Evolutionary conservation across 2,329 filamentous ascomycete genomes (phyloP), one percentile per base, ranked within the genome.

Genomic region (Macrophomina tecta): DNA sequence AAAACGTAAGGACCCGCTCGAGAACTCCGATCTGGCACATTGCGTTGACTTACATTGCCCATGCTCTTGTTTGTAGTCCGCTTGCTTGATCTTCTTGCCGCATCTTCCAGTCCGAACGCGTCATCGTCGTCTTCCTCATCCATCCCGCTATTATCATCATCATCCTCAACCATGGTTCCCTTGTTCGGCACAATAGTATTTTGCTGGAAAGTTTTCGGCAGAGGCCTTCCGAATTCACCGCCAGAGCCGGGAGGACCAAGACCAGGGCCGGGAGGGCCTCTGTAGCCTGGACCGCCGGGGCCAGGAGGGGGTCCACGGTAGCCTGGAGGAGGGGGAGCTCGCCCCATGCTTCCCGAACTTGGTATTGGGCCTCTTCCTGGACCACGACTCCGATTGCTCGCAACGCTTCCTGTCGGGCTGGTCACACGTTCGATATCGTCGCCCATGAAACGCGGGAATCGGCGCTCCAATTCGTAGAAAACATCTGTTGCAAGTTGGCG

Each of bases 171-270:
- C 90, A 98, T 94, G 0, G 92, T 97, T 74, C 94, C 97, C 81
- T 98, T 99, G 76, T 97, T 98, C 0, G 95, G 95, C 38, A 98
- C 91, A 73, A 98, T 97, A 0, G 93, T 98, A 76, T 97, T 98
- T 76, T 91, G 94, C 76, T 97, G 94, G 71, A 97, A 93, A 45
- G 93, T 93, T 76, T 96, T 97, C 16, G 92, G 91, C 71, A 92
- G 87, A 4, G 94, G 94, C 53, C 92, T 86, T 49, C 90, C 90
- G 70, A 89, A 91, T 63, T 91, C 89, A 72, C 89, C 88, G 58
- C 69, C 68, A 88, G 84, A 46, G 80, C 82, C 69, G 7, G 58
- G 58, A 30, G 58, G 58, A 66, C 68, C 48, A 56, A 68, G 64
- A 14, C 65, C 71, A 66, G 70, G 58, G 65, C 72, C 45, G 46